A percentile compares a stretch with the other conserved stretches of the same genome.
These are phyloP conservation scores for Trypethelium eluteriae DNA, from an alignment of 495 filamentous ascomycete species.

Conservation along the genomic window DNA sequence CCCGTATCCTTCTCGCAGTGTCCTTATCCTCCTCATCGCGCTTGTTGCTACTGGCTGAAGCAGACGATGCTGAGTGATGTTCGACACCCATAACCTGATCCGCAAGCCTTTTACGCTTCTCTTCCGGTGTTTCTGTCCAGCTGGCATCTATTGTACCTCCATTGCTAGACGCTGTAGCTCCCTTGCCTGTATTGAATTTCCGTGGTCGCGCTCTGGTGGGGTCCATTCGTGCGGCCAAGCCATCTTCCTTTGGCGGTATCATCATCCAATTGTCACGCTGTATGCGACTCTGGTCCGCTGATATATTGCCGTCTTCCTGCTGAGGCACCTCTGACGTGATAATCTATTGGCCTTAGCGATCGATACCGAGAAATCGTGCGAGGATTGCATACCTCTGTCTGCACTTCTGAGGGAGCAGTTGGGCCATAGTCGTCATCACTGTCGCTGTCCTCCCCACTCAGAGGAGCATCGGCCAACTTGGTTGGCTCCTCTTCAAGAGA, in stretches of 20 bases:
- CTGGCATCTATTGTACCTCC: constrained; percentile 47
- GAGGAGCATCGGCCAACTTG: constrained; percentile 15
- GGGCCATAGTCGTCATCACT: constrained; percentile 60
- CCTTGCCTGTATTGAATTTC: constrained; percentile 73
- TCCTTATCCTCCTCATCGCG: constrained; percentile 32
- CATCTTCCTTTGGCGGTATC: constrained; percentile 61
- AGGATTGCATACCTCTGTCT: constrained; percentile 23
- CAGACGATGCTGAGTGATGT: constrained; percentile 34
- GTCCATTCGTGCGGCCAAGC: constrained; percentile 61
- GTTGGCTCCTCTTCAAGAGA: constrained; percentile 43
- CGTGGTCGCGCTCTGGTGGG: constrained; percentile 75
- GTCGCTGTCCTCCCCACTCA: constrained; percentile 37
- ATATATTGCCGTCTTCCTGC: not conserved
- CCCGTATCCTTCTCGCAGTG: constrained; percentile 48
- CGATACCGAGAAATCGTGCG: not conserved
- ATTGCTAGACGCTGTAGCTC: constrained; percentile 39
- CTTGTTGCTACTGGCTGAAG: constrained; percentile 17
- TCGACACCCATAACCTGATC: constrained; percentile 77
- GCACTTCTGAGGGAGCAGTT: constrained; percentile 55
- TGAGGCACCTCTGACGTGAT: not conserved
- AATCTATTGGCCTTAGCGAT: not conserved
- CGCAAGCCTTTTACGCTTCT: constrained; percentile 71
- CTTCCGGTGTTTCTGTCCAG: constrained; percentile 89
- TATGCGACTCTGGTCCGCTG: constrained; percentile 13
- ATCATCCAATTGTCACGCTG: constrained; percentile 93